Evolutionary conservation across 495 filamentous ascomycete species (phyloP).

Genomic region (Podospora pseudocomata): DNA sequence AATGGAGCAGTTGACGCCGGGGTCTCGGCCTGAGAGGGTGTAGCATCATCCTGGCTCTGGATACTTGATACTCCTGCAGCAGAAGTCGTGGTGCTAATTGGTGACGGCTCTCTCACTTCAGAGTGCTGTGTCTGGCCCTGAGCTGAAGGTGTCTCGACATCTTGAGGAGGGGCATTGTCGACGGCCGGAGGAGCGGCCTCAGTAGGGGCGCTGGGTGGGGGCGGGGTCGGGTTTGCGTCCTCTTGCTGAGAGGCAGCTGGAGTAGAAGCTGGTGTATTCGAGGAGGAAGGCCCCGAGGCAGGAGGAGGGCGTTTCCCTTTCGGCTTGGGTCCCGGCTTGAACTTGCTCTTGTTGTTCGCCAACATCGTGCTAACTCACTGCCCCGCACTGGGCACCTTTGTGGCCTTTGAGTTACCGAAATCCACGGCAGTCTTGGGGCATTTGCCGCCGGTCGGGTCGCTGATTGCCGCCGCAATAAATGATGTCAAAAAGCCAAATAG

Average conservation of each 20-base stretch:
- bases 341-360: conserved; percentile 45
- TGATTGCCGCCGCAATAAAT: not conserved
- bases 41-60: not conserved
- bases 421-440: too few relatives aligned
- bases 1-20: not conserved
- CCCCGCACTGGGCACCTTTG: conserved; percentile 7
- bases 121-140: not conserved
- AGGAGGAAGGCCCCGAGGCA: not conserved
- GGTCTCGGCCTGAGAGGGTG: not conserved
- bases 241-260: not conserved
- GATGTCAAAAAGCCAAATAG: not conserved
- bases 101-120: not conserved
- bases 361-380: conserved; percentile 37
- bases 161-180: not conserved
- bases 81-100: not conserved
- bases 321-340: conserved; percentile 37
- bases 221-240: conserved; percentile 4
- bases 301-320: not conserved
- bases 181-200: not conserved
- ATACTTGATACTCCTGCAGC: not conserved
- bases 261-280: not conserved
- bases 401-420: not conserved
- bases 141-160: not conserved
- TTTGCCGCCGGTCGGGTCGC: not conserved
- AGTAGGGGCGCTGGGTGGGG: not conserved